These are phyloP conservation scores for Theileria parva DNA, from an alignment of 169 alveolate species.

Conservation along the genomic window DNA sequence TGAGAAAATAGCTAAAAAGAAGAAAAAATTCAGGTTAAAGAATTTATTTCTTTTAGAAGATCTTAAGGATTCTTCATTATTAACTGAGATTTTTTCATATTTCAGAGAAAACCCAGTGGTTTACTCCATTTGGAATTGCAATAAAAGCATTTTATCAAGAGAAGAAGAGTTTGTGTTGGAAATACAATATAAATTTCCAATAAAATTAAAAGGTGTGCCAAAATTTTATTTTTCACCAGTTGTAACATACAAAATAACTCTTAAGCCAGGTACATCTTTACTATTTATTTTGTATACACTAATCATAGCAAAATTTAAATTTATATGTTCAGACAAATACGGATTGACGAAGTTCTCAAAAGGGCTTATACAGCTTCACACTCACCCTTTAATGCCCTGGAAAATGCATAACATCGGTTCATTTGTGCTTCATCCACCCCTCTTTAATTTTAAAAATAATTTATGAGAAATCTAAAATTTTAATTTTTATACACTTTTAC, in stretches of 20 bases:
- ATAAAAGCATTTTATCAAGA: conserved; percentile 29
- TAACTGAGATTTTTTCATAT: conserved; percentile 14
- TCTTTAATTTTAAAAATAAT: conserved; percentile 2
- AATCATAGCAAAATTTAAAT: neutral
- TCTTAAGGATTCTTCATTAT: conserved; percentile 9
- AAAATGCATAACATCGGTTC: conserved; percentile 21
- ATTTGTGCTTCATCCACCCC: conserved; percentile 25
- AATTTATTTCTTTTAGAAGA: conserved; percentile 23
- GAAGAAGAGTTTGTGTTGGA: conserved; percentile 52
- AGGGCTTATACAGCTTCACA: conserved; percentile 22
- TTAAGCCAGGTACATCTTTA: conserved; percentile 19
- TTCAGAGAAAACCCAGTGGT: conserved; percentile 25
- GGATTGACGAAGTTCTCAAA: conserved; percentile 15
- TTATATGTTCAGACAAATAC: conserved; percentile 27
- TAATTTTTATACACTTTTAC: neutral
- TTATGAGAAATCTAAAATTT: neutral
- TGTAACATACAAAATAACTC: conserved; percentile 33
- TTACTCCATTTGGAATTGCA: conserved; percentile 52
- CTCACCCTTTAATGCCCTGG: conserved; percentile 60
- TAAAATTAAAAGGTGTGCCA: conserved; percentile 7
- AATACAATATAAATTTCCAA: conserved; percentile 40
- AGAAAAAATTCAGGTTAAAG: conserved; percentile 18
- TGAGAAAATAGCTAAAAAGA: conserved; percentile 3
- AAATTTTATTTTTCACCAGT: conserved; percentile 35
- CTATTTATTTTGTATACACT: neutral